A percentile compares a stretch with the other conserved stretches of the same genome.
These are phyloP conservation scores for Carex littledalei DNA, from an alignment of 176 grass and related monocot genomes.

Conservation along the genomic window DNA sequence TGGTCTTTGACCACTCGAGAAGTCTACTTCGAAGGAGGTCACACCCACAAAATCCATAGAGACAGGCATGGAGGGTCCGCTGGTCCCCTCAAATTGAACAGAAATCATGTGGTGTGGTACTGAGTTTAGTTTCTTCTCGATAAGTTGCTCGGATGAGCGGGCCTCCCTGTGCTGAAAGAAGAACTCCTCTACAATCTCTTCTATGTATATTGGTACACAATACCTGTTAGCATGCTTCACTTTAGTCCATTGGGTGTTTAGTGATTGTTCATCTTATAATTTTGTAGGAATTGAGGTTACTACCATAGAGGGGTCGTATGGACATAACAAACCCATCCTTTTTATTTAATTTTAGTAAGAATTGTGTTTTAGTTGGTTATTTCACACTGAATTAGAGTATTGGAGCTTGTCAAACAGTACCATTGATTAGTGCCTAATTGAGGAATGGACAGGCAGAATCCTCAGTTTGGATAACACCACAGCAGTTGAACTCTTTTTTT, in stretches of 20 bases:
- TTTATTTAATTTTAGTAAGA: neutral
- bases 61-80: slow-evolving; percentile 62
- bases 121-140: slow-evolving; percentile 65
- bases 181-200: slow-evolving; percentile 79
- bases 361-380: neutral
- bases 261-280: slow-evolving; percentile 3
- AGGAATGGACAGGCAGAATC: neutral
- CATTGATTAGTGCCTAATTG: neutral
- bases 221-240: slow-evolving; percentile 6
- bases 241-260: slow-evolving; percentile 2
- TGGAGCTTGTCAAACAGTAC: neutral
- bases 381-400: neutral
- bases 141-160: slow-evolving; percentile 69
- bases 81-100: slow-evolving; percentile 88
- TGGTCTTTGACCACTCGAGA: slow-evolving; percentile 62
- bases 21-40: slow-evolving; percentile 88
- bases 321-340: neutral
- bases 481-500: neutral
- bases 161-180: slow-evolving; percentile 63
- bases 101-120: slow-evolving; percentile 94
- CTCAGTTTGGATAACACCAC: neutral
- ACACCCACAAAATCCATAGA: slow-evolving; percentile 97
- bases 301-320: neutral
- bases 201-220: slow-evolving; percentile 82
- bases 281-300: neutral